Evolutionary conservation across 1,139 yeast species (phyloP).

Genomic region (Kurtzmaniella quercitrusa): DNA sequence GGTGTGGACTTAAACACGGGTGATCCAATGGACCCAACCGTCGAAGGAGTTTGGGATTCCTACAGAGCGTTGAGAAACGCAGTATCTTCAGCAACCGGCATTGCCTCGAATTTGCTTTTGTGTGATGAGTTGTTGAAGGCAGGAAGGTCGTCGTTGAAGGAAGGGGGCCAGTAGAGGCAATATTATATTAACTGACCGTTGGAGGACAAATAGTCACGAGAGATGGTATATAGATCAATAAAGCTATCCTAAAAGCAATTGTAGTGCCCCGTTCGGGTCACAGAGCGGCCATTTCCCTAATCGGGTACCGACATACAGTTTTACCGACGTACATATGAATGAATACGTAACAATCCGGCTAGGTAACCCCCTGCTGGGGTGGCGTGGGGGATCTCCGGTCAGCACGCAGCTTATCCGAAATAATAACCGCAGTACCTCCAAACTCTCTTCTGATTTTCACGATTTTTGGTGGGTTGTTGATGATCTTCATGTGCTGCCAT

Average conservation of each 20-base stretch:
- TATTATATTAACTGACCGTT: not conserved
- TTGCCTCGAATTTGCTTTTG: slow-evolving; percentile 83
- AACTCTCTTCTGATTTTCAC: no score
- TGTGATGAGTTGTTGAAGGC: slow-evolving; percentile 97
- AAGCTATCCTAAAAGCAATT: not conserved
- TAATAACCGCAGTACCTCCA: not conserved
- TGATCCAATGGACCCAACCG: slow-evolving; percentile 92
- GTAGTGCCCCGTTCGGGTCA: not conserved
- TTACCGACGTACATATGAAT: no score
- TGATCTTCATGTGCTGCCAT: no score
- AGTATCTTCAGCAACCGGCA: slow-evolving; percentile 87
- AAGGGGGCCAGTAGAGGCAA: slow-evolving; percentile 20
- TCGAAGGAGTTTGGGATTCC: slow-evolving; percentile 96
- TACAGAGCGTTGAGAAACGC: slow-evolving; percentile 92
- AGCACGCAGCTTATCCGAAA: not conserved
- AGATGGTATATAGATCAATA: not conserved
- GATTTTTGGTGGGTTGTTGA: no score
- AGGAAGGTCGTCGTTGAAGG: slow-evolving; percentile 86
- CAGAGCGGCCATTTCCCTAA: not conserved
- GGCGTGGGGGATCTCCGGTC: not conserved
- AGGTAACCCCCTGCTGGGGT: not conserved
- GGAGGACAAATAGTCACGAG: not conserved
- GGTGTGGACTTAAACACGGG: slow-evolving; percentile 91
- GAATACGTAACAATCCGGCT: not conserved
- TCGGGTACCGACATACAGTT: not conserved